Percentiles rank a stretch among this genome's conserved stretches.
Evolutionary conservation across 129 eudicot genomes (phyloP).

Genomic region (Artemisia annua): DNA sequence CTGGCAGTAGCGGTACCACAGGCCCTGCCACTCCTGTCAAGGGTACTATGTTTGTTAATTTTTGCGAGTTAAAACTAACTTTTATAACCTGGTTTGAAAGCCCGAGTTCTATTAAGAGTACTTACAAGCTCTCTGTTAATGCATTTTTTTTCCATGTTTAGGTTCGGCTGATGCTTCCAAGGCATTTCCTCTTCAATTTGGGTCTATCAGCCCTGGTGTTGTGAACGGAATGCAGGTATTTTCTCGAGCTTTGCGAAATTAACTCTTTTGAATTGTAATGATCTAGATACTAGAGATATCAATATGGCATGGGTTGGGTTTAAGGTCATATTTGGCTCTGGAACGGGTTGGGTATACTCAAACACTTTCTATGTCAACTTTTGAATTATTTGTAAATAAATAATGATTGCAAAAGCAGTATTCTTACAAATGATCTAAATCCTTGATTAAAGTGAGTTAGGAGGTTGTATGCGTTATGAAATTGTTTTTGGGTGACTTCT

Average conservation of each 20-base stretch:
- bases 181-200: constrained; percentile 78
- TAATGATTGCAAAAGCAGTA: background rate
- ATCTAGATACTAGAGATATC: constrained; percentile 3
- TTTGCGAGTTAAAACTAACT: background rate
- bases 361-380: too few relatives aligned
- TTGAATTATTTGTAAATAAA: background rate
- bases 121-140: constrained; percentile 4
- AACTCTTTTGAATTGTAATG: constrained; percentile 14
- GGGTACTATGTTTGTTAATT: constrained; percentile 37
- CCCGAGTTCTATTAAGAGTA: background rate
- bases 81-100: background rate
- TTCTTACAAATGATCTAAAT: background rate
- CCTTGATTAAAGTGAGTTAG: background rate
- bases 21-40: constrained; percentile 67
- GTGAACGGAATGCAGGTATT: constrained; percentile 83
- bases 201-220: constrained; percentile 75
- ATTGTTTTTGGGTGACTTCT: background rate
- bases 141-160: constrained; percentile 16
- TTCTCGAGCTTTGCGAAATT: constrained; percentile 2
- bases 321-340: background rate
- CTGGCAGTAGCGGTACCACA: constrained; percentile 34
- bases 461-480: constrained; percentile 6
- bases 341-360: background rate
- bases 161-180: constrained; percentile 62
- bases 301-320: background rate